Evolutionary conservation across 2,329 filamentous ascomycete genomes (phyloP).

Genomic region (Dryadomyces sulphureus): DNA sequence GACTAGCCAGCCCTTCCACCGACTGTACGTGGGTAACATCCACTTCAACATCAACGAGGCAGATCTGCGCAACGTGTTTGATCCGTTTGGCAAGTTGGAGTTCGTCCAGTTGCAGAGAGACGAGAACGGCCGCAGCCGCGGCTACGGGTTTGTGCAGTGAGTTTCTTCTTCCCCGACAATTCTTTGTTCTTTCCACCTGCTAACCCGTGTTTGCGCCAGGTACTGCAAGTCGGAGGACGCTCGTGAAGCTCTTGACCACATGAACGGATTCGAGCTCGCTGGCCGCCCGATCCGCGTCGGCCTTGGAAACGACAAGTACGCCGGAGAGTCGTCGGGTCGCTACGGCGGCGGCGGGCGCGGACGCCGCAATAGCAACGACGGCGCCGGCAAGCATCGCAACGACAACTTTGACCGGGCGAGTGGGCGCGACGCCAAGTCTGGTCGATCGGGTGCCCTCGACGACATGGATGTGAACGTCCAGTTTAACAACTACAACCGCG

Average conservation of each 20-base stretch:
- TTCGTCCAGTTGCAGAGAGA: slow-evolving; percentile 97
- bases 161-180: slow-evolving; percentile 21
- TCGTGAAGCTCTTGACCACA: slow-evolving; percentile 90
- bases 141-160: slow-evolving; percentile 98
- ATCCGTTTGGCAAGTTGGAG: slow-evolving; percentile 93
- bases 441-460: slow-evolving; percentile 85
- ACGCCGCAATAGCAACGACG: no score
- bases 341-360: slow-evolving; percentile 72
- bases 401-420: slow-evolving; percentile 76
- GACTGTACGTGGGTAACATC: slow-evolving; percentile 97
- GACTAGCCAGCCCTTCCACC: slow-evolving; percentile 87
- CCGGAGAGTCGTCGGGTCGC: slow-evolving; percentile 93
- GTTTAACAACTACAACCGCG: slow-evolving; percentile 98
- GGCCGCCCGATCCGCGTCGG: slow-evolving; percentile 95
- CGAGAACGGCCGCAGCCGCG: slow-evolving; percentile 75
- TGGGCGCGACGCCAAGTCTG: slow-evolving; percentile 78
- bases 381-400: no score
- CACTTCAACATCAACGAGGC: slow-evolving; percentile 98
- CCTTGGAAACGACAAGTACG: slow-evolving; percentile 99
- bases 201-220: slow-evolving; percentile 27
- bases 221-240: slow-evolving; percentile 84
- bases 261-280: slow-evolving; percentile 98
- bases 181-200: slow-evolving; percentile 48
- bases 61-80: slow-evolving; percentile 91
- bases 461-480: slow-evolving; percentile 98